Conservation (phyloP, 768 basidiomycete genomes). For the Podaxis sp. region DNA sequence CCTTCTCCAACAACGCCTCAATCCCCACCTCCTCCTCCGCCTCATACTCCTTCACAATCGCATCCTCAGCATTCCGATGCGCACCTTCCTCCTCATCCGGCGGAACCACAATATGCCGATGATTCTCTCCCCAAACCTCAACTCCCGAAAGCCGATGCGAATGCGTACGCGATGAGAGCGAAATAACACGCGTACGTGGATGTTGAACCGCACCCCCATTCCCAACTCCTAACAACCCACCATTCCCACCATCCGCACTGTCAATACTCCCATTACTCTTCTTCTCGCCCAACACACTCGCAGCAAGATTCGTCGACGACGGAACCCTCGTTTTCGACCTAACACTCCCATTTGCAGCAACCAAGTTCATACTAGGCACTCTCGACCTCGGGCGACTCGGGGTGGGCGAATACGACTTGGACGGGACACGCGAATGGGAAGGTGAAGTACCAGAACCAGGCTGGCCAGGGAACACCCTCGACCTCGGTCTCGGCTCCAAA, state of each 20-base stretch:
- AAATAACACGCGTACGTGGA: constrained; percentile 5
- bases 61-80: neutral
- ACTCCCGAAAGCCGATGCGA: constrained; percentile 10
- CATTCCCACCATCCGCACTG: neutral
- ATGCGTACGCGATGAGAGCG: constrained; percentile 8
- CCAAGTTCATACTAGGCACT: constrained; percentile 3
- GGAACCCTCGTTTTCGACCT: neutral
- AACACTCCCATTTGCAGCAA: neutral
- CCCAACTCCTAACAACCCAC: too few species aligned
- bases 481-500: constrained; percentile 11
- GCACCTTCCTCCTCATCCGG: neutral
- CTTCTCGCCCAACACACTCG: neutral
- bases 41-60: neutral
- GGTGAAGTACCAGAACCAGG: neutral
- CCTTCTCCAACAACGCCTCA: constrained; percentile 12
- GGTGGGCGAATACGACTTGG: neutral
- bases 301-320: neutral
- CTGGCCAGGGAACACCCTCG: neutral
- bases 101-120: constrained; percentile 5
- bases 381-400: constrained; percentile 6
- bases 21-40: constrained; percentile 8
- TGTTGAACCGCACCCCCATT: neutral
- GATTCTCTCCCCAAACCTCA: constrained; percentile 11
- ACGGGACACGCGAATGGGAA: neutral
- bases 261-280: neutral